A percentile compares a stretch with the other conserved stretches of the same genome.
phyloP scores from a whole-genome alignment of 2,329 filamentous ascomycete genomes.

The Teratosphaeria zuluensis region DNA sequence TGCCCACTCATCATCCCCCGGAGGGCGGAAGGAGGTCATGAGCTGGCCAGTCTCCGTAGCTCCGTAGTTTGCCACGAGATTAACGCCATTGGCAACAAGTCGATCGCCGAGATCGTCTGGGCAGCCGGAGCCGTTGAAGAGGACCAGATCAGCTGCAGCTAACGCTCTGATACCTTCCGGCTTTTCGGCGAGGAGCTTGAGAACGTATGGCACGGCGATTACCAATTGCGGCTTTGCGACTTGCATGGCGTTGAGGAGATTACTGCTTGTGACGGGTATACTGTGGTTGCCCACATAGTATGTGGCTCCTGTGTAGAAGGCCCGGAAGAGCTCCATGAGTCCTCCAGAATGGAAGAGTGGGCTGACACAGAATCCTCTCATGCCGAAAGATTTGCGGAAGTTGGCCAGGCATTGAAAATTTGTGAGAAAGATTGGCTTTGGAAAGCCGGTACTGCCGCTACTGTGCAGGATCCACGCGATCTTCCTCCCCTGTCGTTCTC shows the following conservation, averaged over 20 bases:
- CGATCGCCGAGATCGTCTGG: slow-evolving; percentile 26
- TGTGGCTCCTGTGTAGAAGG: slow-evolving; percentile 41
- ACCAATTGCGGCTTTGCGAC: slow-evolving; percentile 41
- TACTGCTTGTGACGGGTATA: slow-evolving; percentile 42
- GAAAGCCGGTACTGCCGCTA: slow-evolving; percentile 50
- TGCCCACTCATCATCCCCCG: slow-evolving; percentile 50
- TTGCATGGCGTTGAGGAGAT: slow-evolving; percentile 20
- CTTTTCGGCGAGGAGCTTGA: slow-evolving; percentile 54
- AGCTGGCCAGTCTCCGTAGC: slow-evolving; percentile 53
- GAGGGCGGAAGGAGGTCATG: slow-evolving; percentile 49
- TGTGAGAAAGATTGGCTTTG: slow-evolving; percentile 53
- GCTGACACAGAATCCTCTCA: slow-evolving; percentile 45
- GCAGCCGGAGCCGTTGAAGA: slow-evolving; percentile 25
- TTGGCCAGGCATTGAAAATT: slow-evolving; percentile 44
- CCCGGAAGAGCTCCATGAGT: slow-evolving; percentile 45
- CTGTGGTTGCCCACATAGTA: slow-evolving; percentile 47
- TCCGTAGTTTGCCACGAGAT: slow-evolving; percentile 26
- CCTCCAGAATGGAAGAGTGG: slow-evolving; percentile 54
- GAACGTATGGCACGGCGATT: slow-evolving; percentile 50
- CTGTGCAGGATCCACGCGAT: slow-evolving; percentile 41
- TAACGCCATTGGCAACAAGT: slow-evolving; percentile 24
- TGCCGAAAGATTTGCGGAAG: slow-evolving; percentile 36
- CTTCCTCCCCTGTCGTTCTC: slow-evolving; percentile 20
- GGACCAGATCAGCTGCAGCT: slow-evolving; percentile 19
- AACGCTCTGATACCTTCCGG: slow-evolving; percentile 36